A percentile compares a stretch with the other conserved stretches of the same genome.
Conservation (phyloP, 2,329 filamentous ascomycete genomes). For the Nectriaceae sp. region DNA sequence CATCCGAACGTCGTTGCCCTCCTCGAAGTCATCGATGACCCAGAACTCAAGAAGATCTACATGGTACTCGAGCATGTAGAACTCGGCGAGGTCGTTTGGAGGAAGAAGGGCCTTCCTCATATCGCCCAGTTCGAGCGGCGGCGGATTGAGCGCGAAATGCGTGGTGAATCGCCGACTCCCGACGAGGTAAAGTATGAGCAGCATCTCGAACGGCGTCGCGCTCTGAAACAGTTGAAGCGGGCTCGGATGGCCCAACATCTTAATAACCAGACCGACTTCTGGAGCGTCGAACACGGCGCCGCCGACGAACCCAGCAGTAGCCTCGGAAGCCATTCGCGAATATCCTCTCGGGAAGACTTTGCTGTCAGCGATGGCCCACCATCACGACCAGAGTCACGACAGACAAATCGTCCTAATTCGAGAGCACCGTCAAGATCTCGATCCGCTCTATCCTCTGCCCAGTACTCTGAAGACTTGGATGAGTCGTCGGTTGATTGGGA, state of each 20-base stretch:
- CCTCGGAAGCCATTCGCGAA: conserved; percentile 42
- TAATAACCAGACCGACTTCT: conserved; percentile 63
- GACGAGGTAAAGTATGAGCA: conserved; percentile 64
- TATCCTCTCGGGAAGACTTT: conserved; percentile 44
- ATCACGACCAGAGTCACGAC: conserved; percentile 42
- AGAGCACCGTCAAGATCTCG: conserved; percentile 49
- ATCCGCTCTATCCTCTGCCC: conserved; percentile 45
- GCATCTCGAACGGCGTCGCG: conserved; percentile 59
- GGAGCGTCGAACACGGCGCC: conserved; percentile 82
- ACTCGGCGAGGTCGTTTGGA: conserved; percentile 91
- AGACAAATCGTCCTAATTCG: conserved; percentile 44
- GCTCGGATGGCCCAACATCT: conserved; percentile 54
- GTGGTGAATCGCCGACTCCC: conserved; percentile 57
- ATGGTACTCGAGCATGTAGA: conserved; percentile 96
- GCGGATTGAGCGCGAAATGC: conserved; percentile 73
- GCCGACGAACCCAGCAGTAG: conserved; percentile 52
- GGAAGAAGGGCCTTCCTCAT: conserved; percentile 81
- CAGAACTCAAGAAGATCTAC: conserved; percentile 95
- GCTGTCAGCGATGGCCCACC: conserved; percentile 36
- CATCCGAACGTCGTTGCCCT: conserved; percentile 97
- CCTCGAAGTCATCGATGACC: conserved; percentile 96
- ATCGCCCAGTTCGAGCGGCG: conserved; percentile 82
- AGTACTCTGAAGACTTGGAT: conserved; percentile 36
- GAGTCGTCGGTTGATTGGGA: conserved; percentile 40
- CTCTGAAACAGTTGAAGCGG: conserved; percentile 58